Conservation (phyloP, 306 rosid genomes). For the Delonix regia region DNA sequence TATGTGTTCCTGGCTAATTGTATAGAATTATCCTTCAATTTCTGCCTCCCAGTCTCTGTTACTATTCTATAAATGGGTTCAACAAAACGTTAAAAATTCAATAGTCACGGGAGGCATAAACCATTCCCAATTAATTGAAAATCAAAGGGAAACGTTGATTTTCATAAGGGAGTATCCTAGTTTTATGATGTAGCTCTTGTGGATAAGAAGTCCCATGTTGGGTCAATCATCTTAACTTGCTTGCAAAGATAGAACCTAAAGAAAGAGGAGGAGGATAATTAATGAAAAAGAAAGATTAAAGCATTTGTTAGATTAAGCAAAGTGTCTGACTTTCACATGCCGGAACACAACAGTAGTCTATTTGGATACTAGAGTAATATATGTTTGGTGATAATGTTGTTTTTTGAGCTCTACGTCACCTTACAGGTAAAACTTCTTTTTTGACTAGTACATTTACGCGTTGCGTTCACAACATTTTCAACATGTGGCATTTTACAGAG, state of each 20-base stretch:
- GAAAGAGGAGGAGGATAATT: neutral
- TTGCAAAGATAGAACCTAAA: conserved; percentile 35
- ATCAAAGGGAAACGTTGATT: conserved; percentile 31
- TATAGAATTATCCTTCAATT: neutral
- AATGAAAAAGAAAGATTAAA: conserved; percentile 20
- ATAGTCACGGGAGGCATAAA: conserved; percentile 3
- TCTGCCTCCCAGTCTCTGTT: neutral
- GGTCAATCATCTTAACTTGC: conserved; percentile 57
- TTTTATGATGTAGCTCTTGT: conserved; percentile 23
- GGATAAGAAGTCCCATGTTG: conserved; percentile 48
- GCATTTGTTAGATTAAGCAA: conserved; percentile 43
- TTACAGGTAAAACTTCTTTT: conserved; percentile 31
- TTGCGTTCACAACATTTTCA: conserved; percentile 40
- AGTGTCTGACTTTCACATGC: conserved; percentile 43
- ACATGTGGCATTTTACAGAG: conserved; percentile 22
- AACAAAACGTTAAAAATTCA: conserved; percentile 7
- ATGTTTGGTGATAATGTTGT: conserved; percentile 37
- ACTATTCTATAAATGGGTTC: conserved; percentile 17
- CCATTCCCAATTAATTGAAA: conserved; percentile 16
- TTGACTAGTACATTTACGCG: conserved; percentile 1
- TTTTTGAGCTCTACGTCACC: conserved; percentile 34
- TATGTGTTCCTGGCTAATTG: conserved; percentile 33
- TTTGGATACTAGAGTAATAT: conserved; percentile 20
- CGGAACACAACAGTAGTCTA: conserved; percentile 29
- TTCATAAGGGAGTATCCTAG: conserved; percentile 31